Evolutionary conservation across 2,329 filamentous ascomycete genomes (phyloP), one percentile per base, ranked within the genome.

Genomic region (Sporothrix curviconia): DNA sequence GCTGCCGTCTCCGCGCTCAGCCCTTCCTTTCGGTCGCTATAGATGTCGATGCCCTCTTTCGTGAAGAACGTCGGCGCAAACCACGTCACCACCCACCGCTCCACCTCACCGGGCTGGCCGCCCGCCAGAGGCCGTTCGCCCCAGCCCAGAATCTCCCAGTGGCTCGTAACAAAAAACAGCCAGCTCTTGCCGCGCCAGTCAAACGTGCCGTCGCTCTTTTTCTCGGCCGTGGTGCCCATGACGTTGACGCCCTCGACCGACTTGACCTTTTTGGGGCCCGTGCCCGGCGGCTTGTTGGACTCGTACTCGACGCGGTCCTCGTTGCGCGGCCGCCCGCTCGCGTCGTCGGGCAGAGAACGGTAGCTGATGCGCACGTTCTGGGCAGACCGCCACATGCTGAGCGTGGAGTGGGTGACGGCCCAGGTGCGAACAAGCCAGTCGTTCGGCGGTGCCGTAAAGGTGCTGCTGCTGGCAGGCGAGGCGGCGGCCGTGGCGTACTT

Each of bases 31-130:
- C 78, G 76, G 64, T 87, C 78, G 46, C 82, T 84, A 70, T 92
- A 94, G 9, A 95, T 71, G 71, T 95, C 90, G 30, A 95, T 66
- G 0, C 90, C 90, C 57, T 90, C 88, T 61, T 87, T 86, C 7
- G 90, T 94, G 64, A 95, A 95, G 44, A 92, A 64, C 24, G 89
- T 95, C 66, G 88, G 85, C 61, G 86, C 85, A 70, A 95, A 95
- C 78, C 86, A 92, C 4, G 89, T 95, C 14, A 95, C 88, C 1
- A 82, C 83, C 88, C 89, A 95, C 64, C 79, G 78, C 70, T 83
- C 80, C 9, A 36, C 53, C 25, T 60, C 66, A 6, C 62, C 65
- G 1, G 66, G 68, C 3, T 56, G 66, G 1, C 71, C 72, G 32
- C 69, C 74, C 14, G 71, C 68, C 22, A 71, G 63, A 34, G 67